Base-by-base conservation (phyloP, 2,329 filamentous ascomycete genomes). In the Diaporthe vexans region DNA sequence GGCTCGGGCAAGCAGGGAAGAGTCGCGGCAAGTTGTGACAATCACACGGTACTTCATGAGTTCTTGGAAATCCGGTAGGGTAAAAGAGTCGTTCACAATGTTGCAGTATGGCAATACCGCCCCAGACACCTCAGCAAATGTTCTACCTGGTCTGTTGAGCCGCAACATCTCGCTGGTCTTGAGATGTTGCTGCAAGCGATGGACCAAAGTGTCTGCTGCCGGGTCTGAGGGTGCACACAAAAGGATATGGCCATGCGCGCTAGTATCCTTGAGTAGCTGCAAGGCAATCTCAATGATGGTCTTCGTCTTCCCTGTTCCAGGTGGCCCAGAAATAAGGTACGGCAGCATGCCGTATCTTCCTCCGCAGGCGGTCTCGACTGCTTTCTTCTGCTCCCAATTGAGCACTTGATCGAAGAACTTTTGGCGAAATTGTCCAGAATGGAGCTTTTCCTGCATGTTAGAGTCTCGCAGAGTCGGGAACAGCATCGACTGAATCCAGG, bases 271-370 rank as follows among this genome's bases (percentile, higher is more conserved):
- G 19, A 77, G 54, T 13, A 79, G 68, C 72, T 79, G 78, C 21
- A 79, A 67, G 9, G 76, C 76, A 4, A 70, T 76, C 65, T 79
- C 78, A 58, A 79, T 78, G 48, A 79, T 71, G 5, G 78, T 79
- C 73, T 77, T 79, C 10, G 78, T 78, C 68, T 79, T 79, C 13
- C 78, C 78, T 0, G 77, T 79, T 13, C 78, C 78, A 1, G 78
- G 78, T 7, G 78, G 78, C 13, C 78, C 78, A 1, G 77, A 78
- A n/a, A 79, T 78, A n/a, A 79, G 71, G 46, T 78, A 79, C 3
- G 78, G 78, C n/a, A 79, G 61, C 8, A 73, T 77, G 58, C 78
- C 77, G 61, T 79, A 76, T 26, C 76, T 75, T 57, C 77, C 76
- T 19, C 48, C 43, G 67, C 76, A 77, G n/a, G 77, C 69, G 29